These are phyloP conservation scores for Cryptosporidium muris DNA, from an alignment of 169 alveolate genomes.

Conservation along the genomic window DNA sequence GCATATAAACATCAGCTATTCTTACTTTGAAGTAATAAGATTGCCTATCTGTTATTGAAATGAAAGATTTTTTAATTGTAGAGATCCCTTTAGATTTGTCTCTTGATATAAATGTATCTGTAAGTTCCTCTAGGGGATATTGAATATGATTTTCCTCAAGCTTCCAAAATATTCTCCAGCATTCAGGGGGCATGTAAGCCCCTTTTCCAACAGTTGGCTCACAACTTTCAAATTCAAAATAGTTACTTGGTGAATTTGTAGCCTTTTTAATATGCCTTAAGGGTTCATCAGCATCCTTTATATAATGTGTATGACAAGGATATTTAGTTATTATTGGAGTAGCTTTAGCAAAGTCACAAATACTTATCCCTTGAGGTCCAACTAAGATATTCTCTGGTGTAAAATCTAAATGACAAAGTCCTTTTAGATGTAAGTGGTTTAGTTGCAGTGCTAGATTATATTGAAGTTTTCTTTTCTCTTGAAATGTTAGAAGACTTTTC, in stretches of 20 bases:
- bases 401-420: slow-evolving; percentile 81
- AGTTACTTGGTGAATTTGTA: slow-evolving; percentile 53
- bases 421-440: slow-evolving; percentile 78
- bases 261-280: background rate
- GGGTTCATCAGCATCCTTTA: background rate
- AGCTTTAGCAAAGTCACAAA: slow-evolving; percentile 82
- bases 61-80: slow-evolving; percentile 25
- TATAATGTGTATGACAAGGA: slow-evolving; percentile 76
- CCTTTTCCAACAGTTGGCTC: slow-evolving; percentile 85
- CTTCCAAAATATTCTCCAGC: slow-evolving; percentile 79
- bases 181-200: slow-evolving; percentile 85
- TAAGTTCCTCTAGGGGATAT: slow-evolving; percentile 58
- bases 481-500: slow-evolving; percentile 73
- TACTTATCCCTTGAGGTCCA: slow-evolving; percentile 76
- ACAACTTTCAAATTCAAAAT: slow-evolving; percentile 77
- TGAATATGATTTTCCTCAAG: slow-evolving; percentile 66
- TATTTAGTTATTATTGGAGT: slow-evolving; percentile 78
- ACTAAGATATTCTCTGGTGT: slow-evolving; percentile 83
- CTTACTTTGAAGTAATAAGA: slow-evolving; percentile 79
- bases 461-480: slow-evolving; percentile 76
- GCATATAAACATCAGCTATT: slow-evolving; percentile 80
- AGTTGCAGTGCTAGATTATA: slow-evolving; percentile 74
- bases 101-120: background rate
- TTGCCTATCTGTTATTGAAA: slow-evolving; percentile 72
- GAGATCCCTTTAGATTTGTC: slow-evolving; percentile 52